A percentile compares a stretch with the other conserved stretches of the same genome.
Evolutionary conservation across 441 rosid genomes (phyloP).

Genomic region (Theobroma grandiflorum): DNA sequence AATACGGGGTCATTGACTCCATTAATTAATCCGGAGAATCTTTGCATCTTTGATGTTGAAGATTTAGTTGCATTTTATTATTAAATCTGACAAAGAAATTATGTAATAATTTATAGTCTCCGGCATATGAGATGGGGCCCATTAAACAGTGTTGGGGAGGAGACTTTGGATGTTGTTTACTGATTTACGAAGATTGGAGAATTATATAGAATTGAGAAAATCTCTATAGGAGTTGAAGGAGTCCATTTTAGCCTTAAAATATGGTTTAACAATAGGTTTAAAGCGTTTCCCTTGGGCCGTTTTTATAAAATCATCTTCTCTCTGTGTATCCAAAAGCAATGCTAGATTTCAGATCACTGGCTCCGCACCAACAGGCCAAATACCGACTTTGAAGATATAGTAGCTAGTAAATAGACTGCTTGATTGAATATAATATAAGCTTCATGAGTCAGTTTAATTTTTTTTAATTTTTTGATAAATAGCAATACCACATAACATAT

Average conservation of each 20-base stretch:
- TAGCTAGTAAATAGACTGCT: neutral
- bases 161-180: neutral
- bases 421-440: neutral
- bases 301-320: neutral
- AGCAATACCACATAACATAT: too few relatives aligned
- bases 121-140: slow-evolving; percentile 20
- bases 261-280: neutral
- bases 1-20: slow-evolving; percentile 26
- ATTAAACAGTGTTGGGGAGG: slow-evolving; percentile 19
- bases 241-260: neutral
- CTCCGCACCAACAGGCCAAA: neutral
- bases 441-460: too few relatives aligned
- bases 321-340: neutral
- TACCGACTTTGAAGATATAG: neutral
- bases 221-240: neutral
- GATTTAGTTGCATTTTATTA: slow-evolving; percentile 26
- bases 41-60: slow-evolving; percentile 29
- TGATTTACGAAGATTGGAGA: neutral
- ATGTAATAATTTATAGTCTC: slow-evolving; percentile 1
- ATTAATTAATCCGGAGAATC: slow-evolving; percentile 29
- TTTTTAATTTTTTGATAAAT: too few relatives aligned
- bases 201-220: slow-evolving; percentile 13
- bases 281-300: slow-evolving; percentile 2
- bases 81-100: slow-evolving; percentile 17
- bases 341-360: neutral